A percentile compares a stretch with the other conserved stretches of the same genome.
Evolutionary conservation across 768 basidiomycete genomes (phyloP).

Genomic region (Strobilomyces dryophilus): DNA sequence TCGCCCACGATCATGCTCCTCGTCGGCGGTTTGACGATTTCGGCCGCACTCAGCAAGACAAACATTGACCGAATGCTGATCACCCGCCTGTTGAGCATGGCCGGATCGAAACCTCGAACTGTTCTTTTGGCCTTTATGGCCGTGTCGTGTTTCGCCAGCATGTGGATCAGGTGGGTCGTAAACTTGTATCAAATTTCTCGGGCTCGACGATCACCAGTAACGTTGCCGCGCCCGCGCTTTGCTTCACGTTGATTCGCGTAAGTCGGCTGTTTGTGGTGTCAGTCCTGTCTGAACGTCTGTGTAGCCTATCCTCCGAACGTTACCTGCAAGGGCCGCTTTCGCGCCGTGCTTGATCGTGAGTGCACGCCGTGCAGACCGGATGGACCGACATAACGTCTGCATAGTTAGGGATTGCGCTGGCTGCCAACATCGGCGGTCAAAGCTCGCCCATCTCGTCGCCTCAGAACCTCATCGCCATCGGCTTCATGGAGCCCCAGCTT

Average conservation of each 20-base stretch:
- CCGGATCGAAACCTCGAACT: too few species aligned
- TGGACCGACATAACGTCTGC: not conserved
- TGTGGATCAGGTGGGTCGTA: slow-evolving; percentile 33
- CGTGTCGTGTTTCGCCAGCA: too few species aligned
- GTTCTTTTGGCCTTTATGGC: too few species aligned
- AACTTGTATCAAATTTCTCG: not conserved
- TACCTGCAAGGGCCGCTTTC: slow-evolving; percentile 83
- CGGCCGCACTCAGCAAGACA: slow-evolving; percentile 93
- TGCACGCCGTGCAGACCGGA: not conserved
- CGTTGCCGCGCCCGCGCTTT: slow-evolving; percentile 95
- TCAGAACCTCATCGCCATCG: slow-evolving; percentile 91
- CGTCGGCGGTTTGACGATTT: slow-evolving; percentile 96
- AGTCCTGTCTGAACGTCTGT: slow-evolving; percentile 2
- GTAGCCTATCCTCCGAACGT: slow-evolving; percentile 89
- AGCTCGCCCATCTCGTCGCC: slow-evolving; percentile 97
- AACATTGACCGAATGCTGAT: slow-evolving; percentile 91
- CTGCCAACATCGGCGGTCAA: slow-evolving; percentile 97
- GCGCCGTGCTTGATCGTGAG: slow-evolving; percentile 89
- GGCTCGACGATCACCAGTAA: slow-evolving; percentile 50
- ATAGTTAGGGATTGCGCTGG: slow-evolving; percentile 94
- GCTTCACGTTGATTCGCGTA: slow-evolving; percentile 93
- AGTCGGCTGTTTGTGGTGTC: slow-evolving; percentile 19
- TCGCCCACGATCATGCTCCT: slow-evolving; percentile 64
- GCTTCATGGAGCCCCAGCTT: slow-evolving; percentile 79
- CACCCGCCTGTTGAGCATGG: slow-evolving; percentile 55